phyloP scores from a whole-genome alignment of 2,329 filamentous ascomycete genomes.

The Blastomyces emzantsi region DNA sequence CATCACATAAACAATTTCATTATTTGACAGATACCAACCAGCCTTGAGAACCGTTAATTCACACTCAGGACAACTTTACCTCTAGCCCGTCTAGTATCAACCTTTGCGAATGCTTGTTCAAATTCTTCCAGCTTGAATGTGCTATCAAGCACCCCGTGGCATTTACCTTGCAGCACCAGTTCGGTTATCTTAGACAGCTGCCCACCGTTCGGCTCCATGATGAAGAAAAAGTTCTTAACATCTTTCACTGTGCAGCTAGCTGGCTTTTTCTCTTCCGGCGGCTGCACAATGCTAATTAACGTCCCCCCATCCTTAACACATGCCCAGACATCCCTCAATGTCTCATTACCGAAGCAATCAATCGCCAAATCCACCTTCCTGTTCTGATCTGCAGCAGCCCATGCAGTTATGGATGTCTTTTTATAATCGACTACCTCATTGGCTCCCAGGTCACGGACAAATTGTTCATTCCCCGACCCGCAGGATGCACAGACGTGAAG shows the following conservation, averaged over 20 bases:
- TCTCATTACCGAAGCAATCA: conserved; percentile 37
- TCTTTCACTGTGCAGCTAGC: conserved; percentile 18
- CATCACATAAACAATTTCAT: not conserved
- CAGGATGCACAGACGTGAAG: conserved; percentile 35
- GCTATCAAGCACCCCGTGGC: conserved; percentile 33
- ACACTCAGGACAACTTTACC: conserved; percentile 36
- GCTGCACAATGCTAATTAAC: conserved; percentile 35
- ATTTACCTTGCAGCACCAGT: conserved; percentile 32
- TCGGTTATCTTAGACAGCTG: conserved; percentile 32
- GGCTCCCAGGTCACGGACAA: conserved; percentile 36
- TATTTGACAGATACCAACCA: not conserved
- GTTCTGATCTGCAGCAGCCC: conserved; percentile 24
- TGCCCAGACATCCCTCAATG: conserved; percentile 38
- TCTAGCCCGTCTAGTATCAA: conserved; percentile 33
- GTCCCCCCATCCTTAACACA: conserved; percentile 30
- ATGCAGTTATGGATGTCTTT: conserved; percentile 18
- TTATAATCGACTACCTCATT: conserved; percentile 36
- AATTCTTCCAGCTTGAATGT: conserved; percentile 35
- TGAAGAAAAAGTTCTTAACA: conserved; percentile 34
- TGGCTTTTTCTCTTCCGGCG: conserved; percentile 27
- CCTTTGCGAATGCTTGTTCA: conserved; percentile 32
- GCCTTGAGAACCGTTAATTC: not conserved
- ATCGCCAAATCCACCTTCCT: conserved; percentile 37
- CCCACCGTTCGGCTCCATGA: conserved; percentile 32
- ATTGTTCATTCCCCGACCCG: conserved; percentile 30